A percentile compares a stretch with the other conserved stretches of the same genome.
These are phyloP conservation scores for Aspergillus nomiae DNA, from an alignment of 2,329 filamentous ascomycete species.

Conservation along the genomic window DNA sequence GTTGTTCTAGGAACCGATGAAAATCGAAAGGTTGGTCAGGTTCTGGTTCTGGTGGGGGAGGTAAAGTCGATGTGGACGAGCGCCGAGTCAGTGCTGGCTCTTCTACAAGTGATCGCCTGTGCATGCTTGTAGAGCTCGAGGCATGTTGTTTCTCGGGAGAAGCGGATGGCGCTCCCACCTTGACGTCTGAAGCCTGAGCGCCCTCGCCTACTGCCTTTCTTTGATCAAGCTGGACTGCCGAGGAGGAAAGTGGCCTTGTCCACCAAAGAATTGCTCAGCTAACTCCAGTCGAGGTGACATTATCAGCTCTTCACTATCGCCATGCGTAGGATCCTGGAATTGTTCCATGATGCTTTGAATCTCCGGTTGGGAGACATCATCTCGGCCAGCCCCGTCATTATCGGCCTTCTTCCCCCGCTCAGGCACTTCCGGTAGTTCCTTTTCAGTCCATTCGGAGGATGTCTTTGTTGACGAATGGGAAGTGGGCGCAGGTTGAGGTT, in stretches of 20 bases:
- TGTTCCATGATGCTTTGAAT: slow-evolving; percentile 98
- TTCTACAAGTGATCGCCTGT: slow-evolving; percentile 26
- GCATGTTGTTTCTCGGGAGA: slow-evolving; percentile 25
- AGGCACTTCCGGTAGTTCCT: slow-evolving; percentile 42
- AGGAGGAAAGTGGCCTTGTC: slow-evolving; percentile 70
- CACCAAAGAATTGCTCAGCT: slow-evolving; percentile 74
- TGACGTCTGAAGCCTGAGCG: slow-evolving; percentile 24
- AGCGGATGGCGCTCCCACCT: slow-evolving; percentile 15
- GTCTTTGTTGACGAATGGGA: slow-evolving; percentile 44
- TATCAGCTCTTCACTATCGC: slow-evolving; percentile 75
- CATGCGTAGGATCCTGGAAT: slow-evolving; percentile 75
- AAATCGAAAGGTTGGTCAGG: slow-evolving; percentile 92
- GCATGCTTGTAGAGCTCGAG: slow-evolving; percentile 29
- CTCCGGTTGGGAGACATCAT: slow-evolving; percentile 74
- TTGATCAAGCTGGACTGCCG: slow-evolving; percentile 84
- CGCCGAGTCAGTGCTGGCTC: slow-evolving; percentile 30
- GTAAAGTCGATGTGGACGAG: slow-evolving; percentile 44
- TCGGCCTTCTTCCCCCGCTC: slow-evolving; percentile 48
- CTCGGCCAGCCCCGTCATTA: slow-evolving; percentile 64
- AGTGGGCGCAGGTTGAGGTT: slow-evolving; percentile 28
- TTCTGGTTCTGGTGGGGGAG: slow-evolving; percentile 76
- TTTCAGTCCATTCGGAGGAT: slow-evolving; percentile 39
- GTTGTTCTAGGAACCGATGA: slow-evolving; percentile 91
- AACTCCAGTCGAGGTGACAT: slow-evolving; percentile 88
- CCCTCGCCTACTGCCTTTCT: slow-evolving; percentile 48